A percentile compares a stretch with the other conserved stretches of the same genome.
Evolutionary conservation across 176 grass and related monocot genomes (phyloP).

Genomic region (Canna indica): DNA sequence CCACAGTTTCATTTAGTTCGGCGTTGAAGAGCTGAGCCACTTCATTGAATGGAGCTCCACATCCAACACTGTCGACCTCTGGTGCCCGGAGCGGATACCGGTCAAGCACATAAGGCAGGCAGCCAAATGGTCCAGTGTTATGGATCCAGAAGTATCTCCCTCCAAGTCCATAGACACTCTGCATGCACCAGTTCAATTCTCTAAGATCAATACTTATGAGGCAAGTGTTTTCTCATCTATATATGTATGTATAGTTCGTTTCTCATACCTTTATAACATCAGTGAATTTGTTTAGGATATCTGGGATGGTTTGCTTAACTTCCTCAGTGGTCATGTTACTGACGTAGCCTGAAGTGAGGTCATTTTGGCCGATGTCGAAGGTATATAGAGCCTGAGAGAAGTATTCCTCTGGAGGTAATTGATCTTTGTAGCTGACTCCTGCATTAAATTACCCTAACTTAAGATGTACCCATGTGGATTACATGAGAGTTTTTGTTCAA

Average conservation of each 20-base stretch:
- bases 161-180: constrained; percentile 43
- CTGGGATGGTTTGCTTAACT: constrained; percentile 55
- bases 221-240: not conserved
- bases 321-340: constrained; percentile 45
- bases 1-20: constrained; percentile 60
- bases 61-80: constrained; percentile 37
- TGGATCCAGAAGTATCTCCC: constrained; percentile 95
- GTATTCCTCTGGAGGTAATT: constrained; percentile 59
- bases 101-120: constrained; percentile 67
- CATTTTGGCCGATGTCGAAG: constrained; percentile 93
- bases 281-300: constrained; percentile 55
- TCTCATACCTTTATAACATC: constrained; percentile 47
- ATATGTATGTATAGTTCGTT: not conserved
- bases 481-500: not conserved
- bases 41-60: constrained; percentile 61
- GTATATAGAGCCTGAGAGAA: constrained; percentile 90
- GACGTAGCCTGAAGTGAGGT: constrained; percentile 74
- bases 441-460: constrained; percentile 5
- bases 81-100: constrained; percentile 25
- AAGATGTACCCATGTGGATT: not conserved
- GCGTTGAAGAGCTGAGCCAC: constrained; percentile 64
- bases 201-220: not conserved
- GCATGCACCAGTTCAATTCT: constrained; percentile 9
- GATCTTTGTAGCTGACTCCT: constrained; percentile 57
- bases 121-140: constrained; percentile 84